Conservation (phyloP, 2,329 filamentous ascomycete species). For the Trichophyton verrucosum region DNA sequence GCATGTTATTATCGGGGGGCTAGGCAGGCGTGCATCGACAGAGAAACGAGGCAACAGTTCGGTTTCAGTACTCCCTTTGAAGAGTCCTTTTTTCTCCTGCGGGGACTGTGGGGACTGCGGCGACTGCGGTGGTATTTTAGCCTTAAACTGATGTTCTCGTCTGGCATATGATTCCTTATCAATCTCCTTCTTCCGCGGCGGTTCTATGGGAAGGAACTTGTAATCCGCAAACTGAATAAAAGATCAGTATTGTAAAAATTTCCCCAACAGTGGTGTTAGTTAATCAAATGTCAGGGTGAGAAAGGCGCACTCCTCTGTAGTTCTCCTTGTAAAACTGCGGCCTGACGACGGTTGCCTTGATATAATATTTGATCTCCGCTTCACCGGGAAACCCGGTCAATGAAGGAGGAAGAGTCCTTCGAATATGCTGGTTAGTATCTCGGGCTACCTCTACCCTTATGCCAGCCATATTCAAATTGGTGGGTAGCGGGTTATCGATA, state of each 20-base stretch:
- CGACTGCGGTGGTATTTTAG: background rate
- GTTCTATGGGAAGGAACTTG: conserved; percentile 87
- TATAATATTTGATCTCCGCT: conserved; percentile 84
- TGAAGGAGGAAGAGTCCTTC: conserved; percentile 76
- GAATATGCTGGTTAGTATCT: conserved; percentile 53
- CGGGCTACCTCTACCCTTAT: conserved; percentile 35
- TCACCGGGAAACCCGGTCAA: conserved; percentile 74
- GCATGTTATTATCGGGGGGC: conserved; percentile 78
- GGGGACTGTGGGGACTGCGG: conserved; percentile 14
- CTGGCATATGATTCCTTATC: conserved; percentile 75
- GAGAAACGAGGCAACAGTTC: conserved; percentile 46
- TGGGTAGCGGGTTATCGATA: conserved; percentile 33
- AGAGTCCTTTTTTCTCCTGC: conserved; percentile 45
- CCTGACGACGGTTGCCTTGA: conserved; percentile 90
- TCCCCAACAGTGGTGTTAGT: background rate
- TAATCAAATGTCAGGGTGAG: background rate
- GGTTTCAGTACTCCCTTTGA: conserved; percentile 34
- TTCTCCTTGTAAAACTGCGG: conserved; percentile 86
- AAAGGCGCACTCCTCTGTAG: conserved; percentile 43
- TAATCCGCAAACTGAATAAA: conserved; percentile 43
- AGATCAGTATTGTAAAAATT: conserved; percentile 9
- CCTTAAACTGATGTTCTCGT: conserved; percentile 50
- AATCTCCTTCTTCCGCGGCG: conserved; percentile 55
- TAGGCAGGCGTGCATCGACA: conserved; percentile 73
- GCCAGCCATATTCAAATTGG: conserved; percentile 35